Percentiles rank a stretch among this genome's conserved stretches.
Conservation (phyloP, 2,329 filamentous ascomycete genomes). For the Aspergillus oerlinghausenensis region DNA sequence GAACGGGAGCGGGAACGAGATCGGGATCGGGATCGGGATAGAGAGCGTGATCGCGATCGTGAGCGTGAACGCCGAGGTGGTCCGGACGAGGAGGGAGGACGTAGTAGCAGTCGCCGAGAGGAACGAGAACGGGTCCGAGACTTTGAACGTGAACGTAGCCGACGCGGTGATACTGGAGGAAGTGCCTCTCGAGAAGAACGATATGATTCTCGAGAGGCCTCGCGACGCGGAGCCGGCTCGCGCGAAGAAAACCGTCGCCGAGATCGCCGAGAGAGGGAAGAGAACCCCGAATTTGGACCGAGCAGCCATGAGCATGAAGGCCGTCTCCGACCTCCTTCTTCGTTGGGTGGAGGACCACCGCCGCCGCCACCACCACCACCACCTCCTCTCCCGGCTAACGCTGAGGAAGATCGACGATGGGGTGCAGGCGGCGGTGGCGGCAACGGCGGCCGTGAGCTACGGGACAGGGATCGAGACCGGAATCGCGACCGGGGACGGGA, state of each 20-base stretch:
- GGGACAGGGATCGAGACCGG: constrained; percentile 34
- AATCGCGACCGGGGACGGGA: constrained; percentile 32
- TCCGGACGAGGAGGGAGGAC: constrained; percentile 23
- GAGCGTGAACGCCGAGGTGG: constrained; percentile 24
- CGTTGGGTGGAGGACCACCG: constrained; percentile 25
- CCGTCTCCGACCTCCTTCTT: constrained; percentile 31
- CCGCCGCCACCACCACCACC: constrained; percentile 28
- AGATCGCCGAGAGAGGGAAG: constrained; percentile 34
- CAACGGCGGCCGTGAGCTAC: constrained; percentile 28
- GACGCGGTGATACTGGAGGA: constrained; percentile 27
- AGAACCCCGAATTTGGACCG: constrained; percentile 19
- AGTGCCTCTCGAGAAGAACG: constrained; percentile 19
- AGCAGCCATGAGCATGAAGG: constrained; percentile 28
- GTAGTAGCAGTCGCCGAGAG: constrained; percentile 30
- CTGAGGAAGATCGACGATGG: constrained; percentile 33
- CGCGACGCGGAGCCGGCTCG: constrained; percentile 27
- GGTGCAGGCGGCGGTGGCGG: constrained; percentile 4
- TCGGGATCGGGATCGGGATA: constrained; percentile 19
- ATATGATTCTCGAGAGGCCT: constrained; percentile 26
- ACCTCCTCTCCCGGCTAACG: constrained; percentile 20
- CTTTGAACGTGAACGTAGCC: constrained; percentile 31
- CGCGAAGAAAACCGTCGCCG: constrained; percentile 34
- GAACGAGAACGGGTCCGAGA: constrained; percentile 33
- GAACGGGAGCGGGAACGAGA: constrained; percentile 33
- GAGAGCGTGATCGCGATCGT: constrained; percentile 23